A percentile compares a stretch with the other conserved stretches of the same genome.
Evolutionary conservation across 169 alveolate species (phyloP).

Genomic region (Eimeria sp.): DNA sequence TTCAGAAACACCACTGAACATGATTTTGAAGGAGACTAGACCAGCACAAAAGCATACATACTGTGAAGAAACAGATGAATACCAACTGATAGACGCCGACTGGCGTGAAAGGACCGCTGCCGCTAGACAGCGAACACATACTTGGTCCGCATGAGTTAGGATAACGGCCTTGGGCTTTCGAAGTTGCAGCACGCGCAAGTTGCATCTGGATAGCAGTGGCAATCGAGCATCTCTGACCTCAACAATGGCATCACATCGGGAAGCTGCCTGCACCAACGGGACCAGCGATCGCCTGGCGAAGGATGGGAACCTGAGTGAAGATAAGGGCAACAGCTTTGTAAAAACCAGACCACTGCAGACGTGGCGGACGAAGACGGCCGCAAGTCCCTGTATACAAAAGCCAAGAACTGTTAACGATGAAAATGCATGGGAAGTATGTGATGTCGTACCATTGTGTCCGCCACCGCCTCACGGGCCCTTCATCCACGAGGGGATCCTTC

Average conservation of each 20-base stretch:
- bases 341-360: background rate
- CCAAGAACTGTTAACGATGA: background rate
- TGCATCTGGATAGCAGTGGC: slow-evolving; percentile 73
- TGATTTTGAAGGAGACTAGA: background rate
- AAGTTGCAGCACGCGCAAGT: slow-evolving; percentile 24
- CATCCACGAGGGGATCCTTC: slow-evolving; percentile 28
- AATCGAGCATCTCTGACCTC: slow-evolving; percentile 75
- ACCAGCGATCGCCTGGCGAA: slow-evolving; percentile 52
- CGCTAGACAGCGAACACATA: background rate
- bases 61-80: background rate
- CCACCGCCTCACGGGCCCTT: slow-evolving; percentile 37
- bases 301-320: slow-evolving; percentile 44
- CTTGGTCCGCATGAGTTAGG: slow-evolving; percentile 74
- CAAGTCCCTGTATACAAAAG: background rate
- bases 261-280: slow-evolving; percentile 47
- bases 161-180: slow-evolving; percentile 49
- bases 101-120: background rate
- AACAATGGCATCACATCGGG: slow-evolving; percentile 62
- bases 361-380: background rate
- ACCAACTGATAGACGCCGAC: background rate
- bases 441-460: slow-evolving; percentile 46
- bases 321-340: background rate
- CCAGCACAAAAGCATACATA: background rate
- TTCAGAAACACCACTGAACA: background rate
- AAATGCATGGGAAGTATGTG: background rate